phyloP scores from a whole-genome alignment of 129 eudicot genomes.

The Gnaphalium uliginosum region DNA sequence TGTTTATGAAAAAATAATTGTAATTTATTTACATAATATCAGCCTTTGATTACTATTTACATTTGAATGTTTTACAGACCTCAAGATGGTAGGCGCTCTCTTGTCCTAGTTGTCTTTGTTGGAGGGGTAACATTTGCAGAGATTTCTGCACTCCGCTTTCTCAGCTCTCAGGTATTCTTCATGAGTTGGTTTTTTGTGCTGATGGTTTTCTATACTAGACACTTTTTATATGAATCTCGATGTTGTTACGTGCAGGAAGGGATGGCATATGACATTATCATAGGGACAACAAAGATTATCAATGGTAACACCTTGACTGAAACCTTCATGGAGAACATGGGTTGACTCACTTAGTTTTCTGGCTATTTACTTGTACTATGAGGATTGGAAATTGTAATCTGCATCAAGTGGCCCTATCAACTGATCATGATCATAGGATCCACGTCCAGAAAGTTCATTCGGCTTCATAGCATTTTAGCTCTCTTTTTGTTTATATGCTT shows the following conservation, averaged over 20 bases:
- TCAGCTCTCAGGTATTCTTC: conserved; percentile 69
- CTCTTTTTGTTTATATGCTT: conserved; percentile 16
- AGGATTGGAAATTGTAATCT: conserved; percentile 14
- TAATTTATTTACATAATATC: neutral
- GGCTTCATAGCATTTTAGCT: conserved; percentile 8
- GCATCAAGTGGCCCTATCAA: conserved; percentile 14
- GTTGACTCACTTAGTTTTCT: conserved; percentile 31
- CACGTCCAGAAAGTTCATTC: neutral
- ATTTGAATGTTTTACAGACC: conserved; percentile 42
- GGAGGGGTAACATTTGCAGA: conserved; percentile 99
- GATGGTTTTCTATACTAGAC: neutral
- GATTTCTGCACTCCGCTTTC: conserved; percentile 96
- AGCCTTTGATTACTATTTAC: neutral
- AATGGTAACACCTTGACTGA: conserved; percentile 75
- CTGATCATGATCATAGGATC: conserved; percentile 17
- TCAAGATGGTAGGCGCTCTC: conserved; percentile 75
- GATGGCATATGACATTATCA: conserved; percentile 81
- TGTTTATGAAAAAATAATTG: conserved; percentile 3
- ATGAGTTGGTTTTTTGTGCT: neutral
- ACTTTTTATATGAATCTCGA: neutral
- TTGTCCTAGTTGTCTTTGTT: conserved; percentile 87
- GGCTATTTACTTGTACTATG: conserved; percentile 16
- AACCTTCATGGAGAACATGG: conserved; percentile 59
- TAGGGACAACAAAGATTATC: conserved; percentile 80
- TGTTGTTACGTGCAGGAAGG: conserved; percentile 62